Evolutionary conservation across 768 basidiomycete genomes (phyloP).

Genomic region (Podaxis sp.): DNA sequence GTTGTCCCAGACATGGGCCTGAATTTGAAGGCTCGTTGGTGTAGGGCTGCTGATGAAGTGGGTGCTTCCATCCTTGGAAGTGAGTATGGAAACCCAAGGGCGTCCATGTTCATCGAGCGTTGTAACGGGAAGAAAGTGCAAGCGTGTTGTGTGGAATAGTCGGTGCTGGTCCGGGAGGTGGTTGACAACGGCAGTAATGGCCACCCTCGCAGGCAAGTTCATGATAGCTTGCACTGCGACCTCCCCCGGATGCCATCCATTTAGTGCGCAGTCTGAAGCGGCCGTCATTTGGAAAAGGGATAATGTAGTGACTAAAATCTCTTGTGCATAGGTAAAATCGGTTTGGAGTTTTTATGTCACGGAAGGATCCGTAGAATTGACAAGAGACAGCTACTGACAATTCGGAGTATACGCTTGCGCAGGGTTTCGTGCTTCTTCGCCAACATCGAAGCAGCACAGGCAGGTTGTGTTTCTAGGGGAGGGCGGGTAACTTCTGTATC

Average conservation of each 20-base stretch:
- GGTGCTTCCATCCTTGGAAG: constrained; percentile 35
- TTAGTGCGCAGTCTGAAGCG: constrained; percentile 17
- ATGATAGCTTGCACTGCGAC: constrained; percentile 42
- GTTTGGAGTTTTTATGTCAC: not conserved
- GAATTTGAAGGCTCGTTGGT: constrained; percentile 32
- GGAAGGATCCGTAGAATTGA: not conserved
- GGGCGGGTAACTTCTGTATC: no score
- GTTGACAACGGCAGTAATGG: constrained; percentile 21
- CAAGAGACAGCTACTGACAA: not conserved
- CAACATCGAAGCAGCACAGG: no score
- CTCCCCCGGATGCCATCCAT: constrained; percentile 53
- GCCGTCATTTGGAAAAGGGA: not conserved
- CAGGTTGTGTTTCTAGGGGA: no score
- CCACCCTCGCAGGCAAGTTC: constrained; percentile 17
- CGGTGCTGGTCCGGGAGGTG: constrained; percentile 42
- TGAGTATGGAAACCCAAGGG: constrained; percentile 58
- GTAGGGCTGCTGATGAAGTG: constrained; percentile 35
- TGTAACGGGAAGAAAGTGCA: constrained; percentile 55
- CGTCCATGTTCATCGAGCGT: constrained; percentile 45
- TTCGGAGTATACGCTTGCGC: no score
- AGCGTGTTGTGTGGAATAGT: constrained; percentile 39
- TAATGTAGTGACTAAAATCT: not conserved
- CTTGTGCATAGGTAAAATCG: not conserved
- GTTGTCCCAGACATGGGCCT: constrained; percentile 45
- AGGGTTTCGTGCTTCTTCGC: no score